Percentiles rank a stretch among this genome's conserved stretches.
Evolutionary conservation across 2,329 filamentous ascomycete genomes (phyloP).

Genomic region (Helminthosporium solani): DNA sequence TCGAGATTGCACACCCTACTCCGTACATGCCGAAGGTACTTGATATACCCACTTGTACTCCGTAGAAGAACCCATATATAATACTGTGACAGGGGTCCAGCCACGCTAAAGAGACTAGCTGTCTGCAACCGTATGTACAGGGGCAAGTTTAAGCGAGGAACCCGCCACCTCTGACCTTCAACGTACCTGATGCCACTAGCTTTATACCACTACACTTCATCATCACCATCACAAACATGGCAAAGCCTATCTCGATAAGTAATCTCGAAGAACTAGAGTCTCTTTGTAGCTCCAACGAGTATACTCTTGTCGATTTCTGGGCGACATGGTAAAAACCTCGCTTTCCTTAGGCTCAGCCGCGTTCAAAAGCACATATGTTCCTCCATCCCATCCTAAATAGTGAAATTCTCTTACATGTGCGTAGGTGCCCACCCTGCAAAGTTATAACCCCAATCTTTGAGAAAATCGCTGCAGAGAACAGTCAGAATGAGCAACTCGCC

Average conservation of each 20-base stretch:
- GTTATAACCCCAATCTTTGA: slow-evolving; percentile 52
- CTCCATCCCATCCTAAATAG: not conserved
- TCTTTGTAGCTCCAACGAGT: not conserved
- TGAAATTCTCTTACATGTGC: slow-evolving; percentile 43
- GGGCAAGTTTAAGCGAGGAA: too few species aligned
- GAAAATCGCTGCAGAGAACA: slow-evolving; percentile 50
- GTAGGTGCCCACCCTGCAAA: slow-evolving; percentile 57
- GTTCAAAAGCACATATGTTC: not conserved
- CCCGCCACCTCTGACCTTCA: too few species aligned
- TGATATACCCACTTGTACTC: too few species aligned
- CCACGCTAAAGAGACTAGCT: too few species aligned
- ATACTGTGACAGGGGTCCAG: too few species aligned
- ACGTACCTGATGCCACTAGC: too few species aligned
- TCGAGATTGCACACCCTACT: too few species aligned
- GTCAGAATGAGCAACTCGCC: slow-evolving; percentile 45
- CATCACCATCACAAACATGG: not conserved
- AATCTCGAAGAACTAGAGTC: slow-evolving; percentile 1
- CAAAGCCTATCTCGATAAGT: slow-evolving; percentile 2
- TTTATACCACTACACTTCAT: too few species aligned
- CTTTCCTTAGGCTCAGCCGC: too few species aligned
- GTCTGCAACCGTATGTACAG: too few species aligned
- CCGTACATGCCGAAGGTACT: too few species aligned
- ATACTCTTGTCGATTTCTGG: slow-evolving; percentile 11
- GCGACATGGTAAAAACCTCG: slow-evolving; percentile 7
- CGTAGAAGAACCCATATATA: too few species aligned